Evolutionary conservation across 1,284 basidiomycete species (phyloP).

Genomic region (Coniophora puteana): DNA sequence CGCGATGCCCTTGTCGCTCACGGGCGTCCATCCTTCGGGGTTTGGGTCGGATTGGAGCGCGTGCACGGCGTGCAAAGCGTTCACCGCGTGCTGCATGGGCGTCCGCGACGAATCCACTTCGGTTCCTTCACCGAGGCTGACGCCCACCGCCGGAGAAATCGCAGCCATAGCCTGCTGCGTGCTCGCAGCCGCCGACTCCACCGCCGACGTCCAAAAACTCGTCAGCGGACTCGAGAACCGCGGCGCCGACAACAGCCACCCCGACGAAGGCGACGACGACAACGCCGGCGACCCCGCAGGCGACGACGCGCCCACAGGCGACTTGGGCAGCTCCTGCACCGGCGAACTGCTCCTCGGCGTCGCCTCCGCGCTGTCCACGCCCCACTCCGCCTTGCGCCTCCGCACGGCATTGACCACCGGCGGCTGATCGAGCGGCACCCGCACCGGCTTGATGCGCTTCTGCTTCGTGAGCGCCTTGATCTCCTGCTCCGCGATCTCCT

Average conservation of each 20-base stretch:
- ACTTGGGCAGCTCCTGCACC: constrained; percentile 16
- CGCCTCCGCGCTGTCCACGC: constrained; percentile 35
- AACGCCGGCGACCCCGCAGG: too few species aligned
- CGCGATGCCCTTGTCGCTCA: constrained; percentile 78
- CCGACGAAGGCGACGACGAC: constrained; percentile 12
- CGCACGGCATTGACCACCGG: constrained; percentile 75
- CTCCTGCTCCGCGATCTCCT: constrained; percentile 89
- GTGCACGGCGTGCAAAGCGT: constrained; percentile 77
- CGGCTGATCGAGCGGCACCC: constrained; percentile 91
- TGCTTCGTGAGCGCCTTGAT: constrained; percentile 78
- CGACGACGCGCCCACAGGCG: neutral
- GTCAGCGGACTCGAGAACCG: constrained; percentile 67
- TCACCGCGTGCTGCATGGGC: constrained; percentile 76
- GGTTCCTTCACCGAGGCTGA: constrained; percentile 34
- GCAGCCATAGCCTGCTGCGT: constrained; percentile 73
- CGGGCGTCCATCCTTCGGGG: constrained; percentile 70
- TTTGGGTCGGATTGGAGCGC: constrained; percentile 58
- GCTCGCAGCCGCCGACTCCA: constrained; percentile 67
- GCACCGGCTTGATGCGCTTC: constrained; percentile 83
- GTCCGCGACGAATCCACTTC: constrained; percentile 50
- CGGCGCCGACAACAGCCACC: constrained; percentile 54
- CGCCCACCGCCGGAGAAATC: constrained; percentile 50
- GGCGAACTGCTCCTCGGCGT: constrained; percentile 16
- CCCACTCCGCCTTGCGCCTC: constrained; percentile 65
- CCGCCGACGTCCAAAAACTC: constrained; percentile 69